Base-by-base conservation (phyloP, 1,139 yeast genomes). In the Barnettozyma hawaiiensis region DNA sequence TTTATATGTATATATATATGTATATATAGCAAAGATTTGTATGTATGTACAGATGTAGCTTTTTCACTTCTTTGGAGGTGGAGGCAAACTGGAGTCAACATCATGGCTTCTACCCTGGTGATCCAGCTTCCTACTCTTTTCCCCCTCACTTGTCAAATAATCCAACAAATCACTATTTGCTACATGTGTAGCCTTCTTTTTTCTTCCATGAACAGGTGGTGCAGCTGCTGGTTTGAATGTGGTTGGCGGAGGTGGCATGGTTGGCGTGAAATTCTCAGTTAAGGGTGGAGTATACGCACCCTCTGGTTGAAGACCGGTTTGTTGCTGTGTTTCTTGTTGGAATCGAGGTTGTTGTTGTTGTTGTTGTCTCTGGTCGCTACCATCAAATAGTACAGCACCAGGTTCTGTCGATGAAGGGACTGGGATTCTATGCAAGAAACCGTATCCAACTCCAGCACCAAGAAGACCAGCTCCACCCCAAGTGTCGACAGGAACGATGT, bases 391-490 rank as follows among this genome's bases (percentile, higher is more conserved):
- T 5, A 55, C 52, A 9, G 58, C 49, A 2, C 60, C 60, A 5
- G 60, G 60, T 20, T 44, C 57, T 10, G 49, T 43, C 1, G 40
- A 38, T 5, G 42, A 36, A 3, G 47, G 50, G 3, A 61, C 41
- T n/a, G 96, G 96, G 15, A 92, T 66, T 50, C 95, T 70, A 59
- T 92, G 97, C 42, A 92, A 67, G 44, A 85, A 70, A 0, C 97
- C 97, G 58, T 89, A 90, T 0, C 97, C 97, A 10, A 92, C 95
- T 52, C 90, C 96, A 64, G 97, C 90, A 1, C 98, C 98, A 35
- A 92, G 67, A 29, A 89, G 69, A 0, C 96, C 96, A 48, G 70
- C 73, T 1, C 85, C 83, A 19, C 83, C 83, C 78, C 81, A 76
- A 20, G 59, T 59, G 10, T 65, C 66, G 47, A 72, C 71, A 3